Conservation (phyloP, 225 moss, liverwort and hornwort species). For the Lunularia cruciata region DNA sequence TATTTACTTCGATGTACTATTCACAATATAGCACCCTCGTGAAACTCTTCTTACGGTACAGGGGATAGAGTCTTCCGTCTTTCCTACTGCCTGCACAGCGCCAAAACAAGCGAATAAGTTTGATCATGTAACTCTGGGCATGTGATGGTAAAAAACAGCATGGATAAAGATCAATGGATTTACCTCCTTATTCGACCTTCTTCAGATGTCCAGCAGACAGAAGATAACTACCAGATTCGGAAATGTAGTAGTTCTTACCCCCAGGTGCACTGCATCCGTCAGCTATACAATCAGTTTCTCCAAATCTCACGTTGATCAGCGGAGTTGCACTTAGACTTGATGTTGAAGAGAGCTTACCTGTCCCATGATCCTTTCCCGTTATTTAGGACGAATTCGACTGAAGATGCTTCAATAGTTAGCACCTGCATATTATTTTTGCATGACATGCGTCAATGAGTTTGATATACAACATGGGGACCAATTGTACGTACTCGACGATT, state of each 20-base stretch:
- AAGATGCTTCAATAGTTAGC: conserved; percentile 50
- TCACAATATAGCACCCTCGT: no score
- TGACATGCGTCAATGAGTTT: no score
- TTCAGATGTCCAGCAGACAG: conserved; percentile 59
- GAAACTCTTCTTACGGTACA: no score
- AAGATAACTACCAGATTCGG: conserved; percentile 52
- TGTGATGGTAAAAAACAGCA: no score
- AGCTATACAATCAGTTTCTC: background rate
- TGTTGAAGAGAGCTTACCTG: conserved; percentile 39
- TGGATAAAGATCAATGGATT: background rate
- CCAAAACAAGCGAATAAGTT: no score
- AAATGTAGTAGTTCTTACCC: conserved; percentile 64
- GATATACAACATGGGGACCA: no score
- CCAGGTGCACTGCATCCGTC: conserved; percentile 51
- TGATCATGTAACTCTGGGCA: no score
- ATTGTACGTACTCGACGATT: no score
- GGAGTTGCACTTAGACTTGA: no score
- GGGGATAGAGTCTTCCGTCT: no score
- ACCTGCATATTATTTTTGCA: conserved; percentile 36
- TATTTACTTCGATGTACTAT: no score
- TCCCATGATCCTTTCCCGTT: conserved; percentile 77
- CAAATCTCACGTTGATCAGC: background rate
- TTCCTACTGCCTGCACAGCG: no score
- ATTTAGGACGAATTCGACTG: conserved; percentile 68
- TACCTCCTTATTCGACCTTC: conserved; percentile 47